These are phyloP conservation scores for Sutorius eximius DNA, from an alignment of 1,284 basidiomycete genomes.

Conservation along the genomic window DNA sequence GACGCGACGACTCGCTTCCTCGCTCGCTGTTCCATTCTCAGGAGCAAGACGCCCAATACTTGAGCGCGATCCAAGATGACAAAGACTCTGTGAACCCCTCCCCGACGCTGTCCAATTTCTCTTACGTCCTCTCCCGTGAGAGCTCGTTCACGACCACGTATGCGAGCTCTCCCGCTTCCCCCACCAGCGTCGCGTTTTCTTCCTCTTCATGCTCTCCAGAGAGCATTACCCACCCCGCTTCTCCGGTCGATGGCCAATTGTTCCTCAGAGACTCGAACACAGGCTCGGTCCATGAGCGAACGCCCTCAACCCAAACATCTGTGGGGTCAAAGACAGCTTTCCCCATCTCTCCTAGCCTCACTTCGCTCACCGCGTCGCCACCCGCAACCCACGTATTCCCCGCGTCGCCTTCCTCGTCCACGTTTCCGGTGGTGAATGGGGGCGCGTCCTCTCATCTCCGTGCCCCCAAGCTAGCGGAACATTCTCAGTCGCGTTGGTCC, in stretches of 20 bases:
- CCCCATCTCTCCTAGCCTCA: constrained; percentile 11
- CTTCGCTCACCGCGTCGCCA: neutral
- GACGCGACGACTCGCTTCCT: constrained; percentile 13
- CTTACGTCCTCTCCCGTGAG: constrained; percentile 25
- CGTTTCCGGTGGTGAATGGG: neutral
- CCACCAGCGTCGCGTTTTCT: constrained; percentile 21
- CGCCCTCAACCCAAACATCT: constrained; percentile 1
- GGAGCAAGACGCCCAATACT: constrained; percentile 20
- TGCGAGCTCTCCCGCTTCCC: constrained; percentile 23
- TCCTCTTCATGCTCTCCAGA: constrained; percentile 21
- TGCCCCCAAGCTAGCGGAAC: constrained; percentile 5
- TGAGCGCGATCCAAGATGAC: constrained; percentile 22
- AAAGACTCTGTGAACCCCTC: constrained; percentile 30
- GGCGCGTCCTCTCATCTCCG: constrained; percentile 10
- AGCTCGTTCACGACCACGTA: constrained; percentile 27
- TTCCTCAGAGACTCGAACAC: constrained; percentile 1
- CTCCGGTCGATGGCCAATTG: constrained; percentile 16
- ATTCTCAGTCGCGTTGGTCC: constrained; percentile 27
- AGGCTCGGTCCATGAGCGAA: neutral
- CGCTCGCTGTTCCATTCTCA: neutral
- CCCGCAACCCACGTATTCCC: constrained; percentile 6
- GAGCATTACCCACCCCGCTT: constrained; percentile 25
- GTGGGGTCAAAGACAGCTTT: neutral
- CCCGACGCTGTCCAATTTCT: constrained; percentile 32
- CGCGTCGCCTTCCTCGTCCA: neutral